Evolutionary conservation across 345 rosid genomes (phyloP).

Genomic region (Psidium guajava): DNA sequence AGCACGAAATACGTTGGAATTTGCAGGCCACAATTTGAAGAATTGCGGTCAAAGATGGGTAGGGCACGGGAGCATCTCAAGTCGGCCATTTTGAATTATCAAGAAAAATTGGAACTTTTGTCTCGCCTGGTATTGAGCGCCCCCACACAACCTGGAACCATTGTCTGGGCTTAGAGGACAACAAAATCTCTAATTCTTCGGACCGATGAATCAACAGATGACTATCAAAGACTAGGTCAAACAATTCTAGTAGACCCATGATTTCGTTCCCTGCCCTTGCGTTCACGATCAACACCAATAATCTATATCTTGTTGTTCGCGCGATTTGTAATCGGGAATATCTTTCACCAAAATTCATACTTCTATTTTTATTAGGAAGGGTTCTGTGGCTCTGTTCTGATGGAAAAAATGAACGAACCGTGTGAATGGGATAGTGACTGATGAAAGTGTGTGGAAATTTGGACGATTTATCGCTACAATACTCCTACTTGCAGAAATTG

Average conservation of each 20-base stretch:
- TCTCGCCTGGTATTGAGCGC: background rate
- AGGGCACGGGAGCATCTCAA: background rate
- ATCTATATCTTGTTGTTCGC: too few relatives aligned
- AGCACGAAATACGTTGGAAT: background rate
- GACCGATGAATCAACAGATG: background rate
- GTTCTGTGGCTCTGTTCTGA: too few relatives aligned
- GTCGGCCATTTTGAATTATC: background rate
- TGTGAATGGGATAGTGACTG: too few relatives aligned
- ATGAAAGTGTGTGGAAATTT: too few relatives aligned
- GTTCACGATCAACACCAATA: background rate
- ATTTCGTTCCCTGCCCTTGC: background rate
- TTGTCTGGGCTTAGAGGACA: background rate
- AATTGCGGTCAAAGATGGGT: background rate
- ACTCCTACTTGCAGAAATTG: too few relatives aligned
- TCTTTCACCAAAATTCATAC: too few relatives aligned
- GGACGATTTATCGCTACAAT: too few relatives aligned
- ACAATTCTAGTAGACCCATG: background rate
- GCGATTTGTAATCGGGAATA: too few relatives aligned
- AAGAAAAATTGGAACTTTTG: background rate
- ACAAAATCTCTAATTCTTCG: background rate
- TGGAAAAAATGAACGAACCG: too few relatives aligned
- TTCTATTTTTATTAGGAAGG: too few relatives aligned
- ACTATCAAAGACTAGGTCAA: background rate
- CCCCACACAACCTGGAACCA: background rate
- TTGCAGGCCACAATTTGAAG: background rate